Percentiles rank a stretch among this genome's conserved stretches.
Evolutionary conservation across 1,139 yeast genomes (phyloP).

Genomic region (Sporopachydermia cereana): DNA sequence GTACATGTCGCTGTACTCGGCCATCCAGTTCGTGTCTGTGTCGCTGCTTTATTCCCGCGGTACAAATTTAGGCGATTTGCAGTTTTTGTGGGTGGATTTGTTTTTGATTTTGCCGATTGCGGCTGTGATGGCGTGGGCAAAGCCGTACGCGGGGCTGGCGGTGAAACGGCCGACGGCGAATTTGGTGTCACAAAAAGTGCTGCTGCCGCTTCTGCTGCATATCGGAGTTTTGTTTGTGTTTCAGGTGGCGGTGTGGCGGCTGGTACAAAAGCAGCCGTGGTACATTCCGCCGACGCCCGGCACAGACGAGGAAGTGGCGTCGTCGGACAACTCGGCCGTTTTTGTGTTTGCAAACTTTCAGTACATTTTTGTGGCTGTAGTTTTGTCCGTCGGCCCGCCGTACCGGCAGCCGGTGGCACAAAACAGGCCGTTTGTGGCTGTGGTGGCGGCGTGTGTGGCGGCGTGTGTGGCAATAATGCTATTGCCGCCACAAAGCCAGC

Average conservation of each 20-base stretch:
- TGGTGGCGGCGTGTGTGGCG: conserved; percentile 38
- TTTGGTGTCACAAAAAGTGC: conserved; percentile 75
- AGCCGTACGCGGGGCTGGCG: conserved; percentile 52
- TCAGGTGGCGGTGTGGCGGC: conserved; percentile 58
- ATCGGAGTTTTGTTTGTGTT: conserved; percentile 49
- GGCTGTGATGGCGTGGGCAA: conserved; percentile 94
- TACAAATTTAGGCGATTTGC: conserved; percentile 94
- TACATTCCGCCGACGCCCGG: conserved; percentile 70
- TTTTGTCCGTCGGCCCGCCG: conserved; percentile 90
- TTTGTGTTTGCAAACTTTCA: conserved; percentile 80
- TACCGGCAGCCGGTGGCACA: conserved; percentile 66
- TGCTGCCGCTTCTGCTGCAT: conserved; percentile 69
- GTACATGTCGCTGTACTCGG: conserved; percentile 94
- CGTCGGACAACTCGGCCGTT: conserved; percentile 80
- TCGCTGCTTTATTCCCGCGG: conserved; percentile 79
- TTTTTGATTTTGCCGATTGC: conserved; percentile 88
- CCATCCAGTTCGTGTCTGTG: conserved; percentile 86
- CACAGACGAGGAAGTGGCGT: conserved; percentile 66
- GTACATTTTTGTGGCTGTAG: conserved; percentile 72
- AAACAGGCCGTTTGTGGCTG: conserved; percentile 61
- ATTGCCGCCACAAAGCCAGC: conserved; percentile 35
- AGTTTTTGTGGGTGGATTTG: conserved; percentile 86
- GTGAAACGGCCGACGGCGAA: conserved; percentile 87
- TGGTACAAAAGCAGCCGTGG: conserved; percentile 50
- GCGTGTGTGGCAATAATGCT: conserved; percentile 40